phyloP scores from a whole-genome alignment of 2,329 filamentous ascomycete species.

The Botrytis fragariae region DNA sequence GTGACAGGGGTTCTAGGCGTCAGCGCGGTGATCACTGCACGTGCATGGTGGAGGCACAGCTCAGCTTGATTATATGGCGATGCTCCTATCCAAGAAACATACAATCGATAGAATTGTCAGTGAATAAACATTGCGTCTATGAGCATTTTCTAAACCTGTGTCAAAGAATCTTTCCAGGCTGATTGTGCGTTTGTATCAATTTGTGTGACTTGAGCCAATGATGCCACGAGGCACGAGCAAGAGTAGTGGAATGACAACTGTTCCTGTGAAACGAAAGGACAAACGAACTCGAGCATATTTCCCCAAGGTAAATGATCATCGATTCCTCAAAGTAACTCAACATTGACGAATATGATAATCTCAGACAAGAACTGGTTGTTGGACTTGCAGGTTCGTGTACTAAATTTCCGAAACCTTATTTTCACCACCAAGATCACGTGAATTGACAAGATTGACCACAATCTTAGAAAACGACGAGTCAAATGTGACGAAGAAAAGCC shows the following conservation, averaged over 20 bases:
- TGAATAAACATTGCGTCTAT: neutral
- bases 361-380: conserved; percentile 1
- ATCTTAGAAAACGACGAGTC: neutral
- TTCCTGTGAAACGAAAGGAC: neutral
- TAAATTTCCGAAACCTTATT: neutral
- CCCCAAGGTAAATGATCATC: neutral
- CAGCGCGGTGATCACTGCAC: neutral
- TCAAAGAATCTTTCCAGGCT: neutral
- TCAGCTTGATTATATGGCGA: neutral
- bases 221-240: neutral
- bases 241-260: neutral
- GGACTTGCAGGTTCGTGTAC: conserved; percentile 6
- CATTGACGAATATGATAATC: neutral
- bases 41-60: neutral
- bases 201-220: neutral
- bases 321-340: neutral
- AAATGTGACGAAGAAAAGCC: conserved; percentile 1
- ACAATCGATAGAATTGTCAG: neutral
- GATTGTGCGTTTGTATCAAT: neutral
- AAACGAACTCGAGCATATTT: neutral
- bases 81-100: neutral
- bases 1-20: neutral
- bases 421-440: neutral
- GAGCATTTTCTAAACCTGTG: neutral
- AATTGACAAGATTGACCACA: neutral